phyloP scores from a whole-genome alignment of 2,329 filamentous ascomycete species.

The Fusarium buharicum region DNA sequence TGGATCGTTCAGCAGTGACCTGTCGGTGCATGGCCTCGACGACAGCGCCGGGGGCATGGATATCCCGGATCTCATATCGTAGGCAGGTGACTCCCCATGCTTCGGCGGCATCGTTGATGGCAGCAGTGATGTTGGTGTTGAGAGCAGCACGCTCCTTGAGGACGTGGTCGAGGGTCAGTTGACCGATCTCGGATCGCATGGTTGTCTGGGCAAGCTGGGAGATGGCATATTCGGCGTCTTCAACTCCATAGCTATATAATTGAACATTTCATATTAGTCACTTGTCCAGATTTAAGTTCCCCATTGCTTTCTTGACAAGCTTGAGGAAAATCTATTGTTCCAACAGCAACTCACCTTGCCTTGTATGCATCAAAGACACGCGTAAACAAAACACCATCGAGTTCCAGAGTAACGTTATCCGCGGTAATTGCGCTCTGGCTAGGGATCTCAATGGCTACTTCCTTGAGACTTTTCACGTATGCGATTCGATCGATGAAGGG shows the following conservation, averaged over 20 bases:
- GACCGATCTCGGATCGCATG: slow-evolving; percentile 98
- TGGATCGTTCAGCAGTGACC: slow-evolving; percentile 95
- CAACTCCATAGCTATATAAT: slow-evolving; percentile 85
- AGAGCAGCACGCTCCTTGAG: slow-evolving; percentile 95
- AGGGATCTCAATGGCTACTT: slow-evolving; percentile 94
- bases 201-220: slow-evolving; percentile 97
- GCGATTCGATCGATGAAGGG: slow-evolving; percentile 95
- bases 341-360: slow-evolving; percentile 73
- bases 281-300: background rate
- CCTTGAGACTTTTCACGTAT: slow-evolving; percentile 98
- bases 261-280: slow-evolving; percentile 14
- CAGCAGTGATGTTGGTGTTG: slow-evolving; percentile 98
- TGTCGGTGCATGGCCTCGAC: slow-evolving; percentile 98
- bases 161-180: slow-evolving; percentile 95
- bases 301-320: background rate
- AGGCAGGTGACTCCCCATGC: slow-evolving; percentile 97
- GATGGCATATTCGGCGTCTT: slow-evolving; percentile 98
- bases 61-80: slow-evolving; percentile 97
- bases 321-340: too few relatives aligned
- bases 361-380: slow-evolving; percentile 98
- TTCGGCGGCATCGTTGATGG: slow-evolving; percentile 97
- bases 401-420: slow-evolving; percentile 96
- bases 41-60: slow-evolving; percentile 92
- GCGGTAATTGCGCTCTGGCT: slow-evolving; percentile 98
- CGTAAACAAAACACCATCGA: slow-evolving; percentile 96